These are phyloP conservation scores for Phaeoacremonium minimum DNA, from an alignment of 2,329 filamentous ascomycete species.

Conservation along the genomic window DNA sequence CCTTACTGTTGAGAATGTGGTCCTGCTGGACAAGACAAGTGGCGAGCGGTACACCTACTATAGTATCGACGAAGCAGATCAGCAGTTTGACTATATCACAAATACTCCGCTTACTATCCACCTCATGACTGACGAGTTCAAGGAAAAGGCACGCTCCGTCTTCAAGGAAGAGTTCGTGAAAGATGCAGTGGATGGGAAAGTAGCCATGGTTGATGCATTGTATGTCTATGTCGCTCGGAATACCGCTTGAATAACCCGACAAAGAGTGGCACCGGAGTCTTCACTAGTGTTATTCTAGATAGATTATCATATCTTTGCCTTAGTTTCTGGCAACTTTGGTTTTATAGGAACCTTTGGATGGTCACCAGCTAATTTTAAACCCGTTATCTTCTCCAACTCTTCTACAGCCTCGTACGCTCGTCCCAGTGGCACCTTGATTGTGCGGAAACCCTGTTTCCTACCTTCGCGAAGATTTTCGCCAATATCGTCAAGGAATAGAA, in stretches of 20 bases:
- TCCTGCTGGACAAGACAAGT: conserved; percentile 17
- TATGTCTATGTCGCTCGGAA: conserved; percentile 24
- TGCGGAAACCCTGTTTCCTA: conserved; percentile 68
- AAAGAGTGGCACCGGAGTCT: background rate
- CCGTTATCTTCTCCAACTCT: conserved; percentile 72
- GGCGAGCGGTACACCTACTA: conserved; percentile 17
- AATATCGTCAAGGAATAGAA: conserved; percentile 91
- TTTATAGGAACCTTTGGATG: conserved; percentile 46
- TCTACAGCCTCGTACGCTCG: conserved; percentile 75
- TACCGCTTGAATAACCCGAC: conserved; percentile 1
- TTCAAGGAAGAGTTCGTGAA: conserved; percentile 24
- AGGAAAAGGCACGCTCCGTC: conserved; percentile 14
- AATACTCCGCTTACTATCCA: conserved; percentile 14
- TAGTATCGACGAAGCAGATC: conserved; percentile 18
- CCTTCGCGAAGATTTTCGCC: conserved; percentile 86
- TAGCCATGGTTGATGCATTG: conserved; percentile 19
- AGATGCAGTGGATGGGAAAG: conserved; percentile 20
- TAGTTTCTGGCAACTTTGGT: conserved; percentile 25
- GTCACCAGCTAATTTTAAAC: conserved; percentile 55
- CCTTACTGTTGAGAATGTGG: conserved; percentile 17
- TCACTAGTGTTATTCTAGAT: background rate
- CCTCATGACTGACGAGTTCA: conserved; percentile 14
- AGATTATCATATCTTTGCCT: conserved; percentile 36
- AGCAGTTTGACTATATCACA: conserved; percentile 19
- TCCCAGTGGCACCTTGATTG: conserved; percentile 80